phyloP scores from a whole-genome alignment of 2,329 filamentous ascomycete species.

The Trichoderma atroviride region DNA sequence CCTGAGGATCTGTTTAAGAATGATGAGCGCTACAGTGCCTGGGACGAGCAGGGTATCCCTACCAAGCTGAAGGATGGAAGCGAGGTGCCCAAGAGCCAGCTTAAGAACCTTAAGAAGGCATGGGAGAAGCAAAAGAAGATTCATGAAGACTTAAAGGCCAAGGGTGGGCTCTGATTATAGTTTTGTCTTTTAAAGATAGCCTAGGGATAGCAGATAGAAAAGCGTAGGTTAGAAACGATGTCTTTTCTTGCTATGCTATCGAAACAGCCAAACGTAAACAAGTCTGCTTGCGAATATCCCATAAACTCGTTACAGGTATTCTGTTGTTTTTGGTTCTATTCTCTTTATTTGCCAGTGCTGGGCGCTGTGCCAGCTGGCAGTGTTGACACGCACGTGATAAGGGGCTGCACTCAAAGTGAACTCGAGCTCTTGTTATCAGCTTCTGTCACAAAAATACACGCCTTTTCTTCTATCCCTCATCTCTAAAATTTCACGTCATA shows the following conservation, averaged over 20 bases:
- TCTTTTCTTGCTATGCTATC: not conserved
- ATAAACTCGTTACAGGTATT: not conserved
- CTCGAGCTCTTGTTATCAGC: not conserved
- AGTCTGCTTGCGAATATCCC: too few species aligned
- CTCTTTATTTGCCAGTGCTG: not conserved
- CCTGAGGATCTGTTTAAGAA: conserved; percentile 60
- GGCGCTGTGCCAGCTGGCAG: not conserved
- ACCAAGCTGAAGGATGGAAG: conserved; percentile 75
- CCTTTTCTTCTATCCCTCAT: not conserved
- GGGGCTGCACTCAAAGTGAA: not conserved
- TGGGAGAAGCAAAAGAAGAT: conserved; percentile 90
- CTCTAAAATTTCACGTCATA: not conserved
- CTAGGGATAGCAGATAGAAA: not conserved
- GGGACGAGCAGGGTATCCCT: conserved; percentile 82
- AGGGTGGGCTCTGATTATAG: conserved; percentile 30
- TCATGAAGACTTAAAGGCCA: conserved; percentile 61
- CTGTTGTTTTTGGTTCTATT: not conserved
- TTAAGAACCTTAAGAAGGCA: conserved; percentile 84
- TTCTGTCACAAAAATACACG: not conserved
- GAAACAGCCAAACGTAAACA: not conserved
- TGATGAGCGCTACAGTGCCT: conserved; percentile 67
- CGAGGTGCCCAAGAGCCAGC: conserved; percentile 76
- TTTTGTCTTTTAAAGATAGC: not conserved
- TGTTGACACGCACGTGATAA: not conserved
- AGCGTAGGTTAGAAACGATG: not conserved